Evolutionary conservation across 1,139 yeast genomes (phyloP).

Genomic region (Candida dubliniensis): DNA sequence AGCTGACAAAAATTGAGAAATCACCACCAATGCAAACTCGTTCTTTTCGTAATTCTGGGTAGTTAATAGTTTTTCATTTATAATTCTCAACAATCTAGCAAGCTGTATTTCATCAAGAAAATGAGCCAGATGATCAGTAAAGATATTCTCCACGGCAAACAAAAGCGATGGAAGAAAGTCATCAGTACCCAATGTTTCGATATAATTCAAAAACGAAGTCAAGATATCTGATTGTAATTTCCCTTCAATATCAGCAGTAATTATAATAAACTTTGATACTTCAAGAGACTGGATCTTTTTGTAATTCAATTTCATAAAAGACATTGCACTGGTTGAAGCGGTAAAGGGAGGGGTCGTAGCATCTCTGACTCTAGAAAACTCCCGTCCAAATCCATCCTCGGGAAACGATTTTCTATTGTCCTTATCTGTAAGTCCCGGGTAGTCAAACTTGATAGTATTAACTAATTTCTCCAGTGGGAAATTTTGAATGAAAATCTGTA

Average conservation of each 20-base stretch:
- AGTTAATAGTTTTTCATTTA: slow-evolving; percentile 34
- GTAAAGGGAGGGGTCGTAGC: slow-evolving; percentile 8
- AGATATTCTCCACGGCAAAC: slow-evolving; percentile 6
- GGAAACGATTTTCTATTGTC: slow-evolving; percentile 2
- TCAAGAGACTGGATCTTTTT: slow-evolving; percentile 1
- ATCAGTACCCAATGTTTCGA: slow-evolving; percentile 8
- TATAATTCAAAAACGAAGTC: slow-evolving; percentile 1
- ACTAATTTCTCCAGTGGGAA: slow-evolving; percentile 8
- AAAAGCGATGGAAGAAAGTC: slow-evolving; percentile 9
- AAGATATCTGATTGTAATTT: slow-evolving; percentile 7
- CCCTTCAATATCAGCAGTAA: slow-evolving; percentile 4
- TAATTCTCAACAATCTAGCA: slow-evolving; percentile 21
- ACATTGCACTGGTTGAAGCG: not conserved
- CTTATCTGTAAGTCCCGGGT: not conserved
- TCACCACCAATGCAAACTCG: slow-evolving; percentile 31
- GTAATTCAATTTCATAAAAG: slow-evolving; percentile 3
- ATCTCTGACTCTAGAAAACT: slow-evolving; percentile 13
- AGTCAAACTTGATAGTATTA: slow-evolving; percentile 2
- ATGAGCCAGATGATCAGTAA: not conserved
- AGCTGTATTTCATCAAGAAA: slow-evolving; percentile 7
- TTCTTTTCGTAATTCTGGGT: slow-evolving; percentile 31
- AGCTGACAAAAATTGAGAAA: slow-evolving; percentile 24
- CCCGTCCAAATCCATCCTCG: slow-evolving; percentile 10
- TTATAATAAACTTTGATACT: slow-evolving; percentile 4
- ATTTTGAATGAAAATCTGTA: not conserved